Base-by-base conservation (phyloP, 1,284 basidiomycete genomes). In the Tilletiaria anomala region DNA sequence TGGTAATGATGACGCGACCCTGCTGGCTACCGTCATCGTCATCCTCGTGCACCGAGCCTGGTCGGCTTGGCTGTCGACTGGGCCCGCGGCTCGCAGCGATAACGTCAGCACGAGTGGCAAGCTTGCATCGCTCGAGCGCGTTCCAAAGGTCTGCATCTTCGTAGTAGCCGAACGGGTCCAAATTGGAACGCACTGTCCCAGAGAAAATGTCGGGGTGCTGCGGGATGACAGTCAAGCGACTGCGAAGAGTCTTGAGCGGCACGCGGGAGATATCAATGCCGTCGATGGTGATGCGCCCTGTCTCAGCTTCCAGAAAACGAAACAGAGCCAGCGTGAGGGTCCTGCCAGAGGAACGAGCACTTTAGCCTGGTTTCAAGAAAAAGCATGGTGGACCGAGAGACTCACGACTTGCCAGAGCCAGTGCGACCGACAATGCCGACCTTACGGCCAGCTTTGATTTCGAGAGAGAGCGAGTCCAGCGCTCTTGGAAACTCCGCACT, bases 341-440 rank as follows among this genome's bases (percentile, higher is more conserved):
- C n/a, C n/a, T n/a, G n/a, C n/a, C n/a, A n/a, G n/a, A n/a, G n/a
- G n/a, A n/a, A n/a, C n/a, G n/a, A n/a, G 36, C 72, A 75, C 0
- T 89, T 89, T 8, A 71, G 70, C 1, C 75, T 72, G 0, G 87
- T 86, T 57, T 96, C 88, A 5, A 81, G 80, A 57, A 94, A 93
- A 39, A 91, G 78, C 79, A 96, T 94, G 73, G 94, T 87, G 16
- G 82, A 83, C 19, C 93, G 72, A 0, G 87, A 87, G 14, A 94
- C 75, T 14, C 26, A 93, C 43, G 79, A 83, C 70, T 89, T 88
- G 35, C 85, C 85, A 18, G 71, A 70, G 14, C 91, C 89, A 0
- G 88, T 93, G 36, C 84, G 73, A 12, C 65, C 62, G 3, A 65
- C 58, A 32, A 65, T 63, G 20, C 64, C 65, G 45, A 68, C 52